Evolutionary conservation across 2,329 filamentous ascomycete species (phyloP).

Genomic region (Colletotrichum tropicale): DNA sequence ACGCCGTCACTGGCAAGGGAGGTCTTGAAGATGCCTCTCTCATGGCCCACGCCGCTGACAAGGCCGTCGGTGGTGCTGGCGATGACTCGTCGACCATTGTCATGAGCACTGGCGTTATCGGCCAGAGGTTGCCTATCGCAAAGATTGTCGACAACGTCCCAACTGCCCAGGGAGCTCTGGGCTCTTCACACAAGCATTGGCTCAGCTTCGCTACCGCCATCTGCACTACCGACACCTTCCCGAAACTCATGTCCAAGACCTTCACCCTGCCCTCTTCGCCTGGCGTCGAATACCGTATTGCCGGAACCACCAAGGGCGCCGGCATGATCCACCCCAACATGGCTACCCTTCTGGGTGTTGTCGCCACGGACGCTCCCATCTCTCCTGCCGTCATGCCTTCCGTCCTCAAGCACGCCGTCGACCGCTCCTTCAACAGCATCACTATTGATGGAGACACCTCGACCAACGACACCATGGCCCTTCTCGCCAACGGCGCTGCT

Average conservation of each 20-base stretch:
- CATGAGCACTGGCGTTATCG: slow-evolving; percentile 98
- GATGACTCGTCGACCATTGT: slow-evolving; percentile 73
- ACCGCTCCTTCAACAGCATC: slow-evolving; percentile 93
- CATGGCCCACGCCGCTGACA: slow-evolving; percentile 83
- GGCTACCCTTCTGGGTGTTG: slow-evolving; percentile 90
- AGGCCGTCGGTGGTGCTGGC: slow-evolving; percentile 50
- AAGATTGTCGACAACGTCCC: slow-evolving; percentile 89
- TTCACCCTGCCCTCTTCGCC: slow-evolving; percentile 86
- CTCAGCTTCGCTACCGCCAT: slow-evolving; percentile 86
- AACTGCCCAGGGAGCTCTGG: slow-evolving; percentile 72
- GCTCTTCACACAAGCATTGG: slow-evolving; percentile 84
- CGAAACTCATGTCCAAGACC: slow-evolving; percentile 85
- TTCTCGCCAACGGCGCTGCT: slow-evolving; percentile 94
- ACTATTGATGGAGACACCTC: slow-evolving; percentile 97
- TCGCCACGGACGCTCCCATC: slow-evolving; percentile 90
- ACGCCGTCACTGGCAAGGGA: slow-evolving; percentile 91
- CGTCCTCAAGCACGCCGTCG: slow-evolving; percentile 75
- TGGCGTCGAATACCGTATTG: slow-evolving; percentile 78
- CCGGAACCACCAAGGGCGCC: slow-evolving; percentile 96
- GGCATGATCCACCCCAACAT: slow-evolving; percentile 99
- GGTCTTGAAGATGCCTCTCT: slow-evolving; percentile 85
- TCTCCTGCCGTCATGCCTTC: slow-evolving; percentile 68
- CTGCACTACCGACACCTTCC: slow-evolving; percentile 98
- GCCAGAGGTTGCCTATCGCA: slow-evolving; percentile 87
- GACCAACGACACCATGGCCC: slow-evolving; percentile 93